Percentiles rank a stretch among this genome's conserved stretches.
Evolutionary conservation across 371 early-diverging fungal species (phyloP).

Genomic region (Mycotypha africana): DNA sequence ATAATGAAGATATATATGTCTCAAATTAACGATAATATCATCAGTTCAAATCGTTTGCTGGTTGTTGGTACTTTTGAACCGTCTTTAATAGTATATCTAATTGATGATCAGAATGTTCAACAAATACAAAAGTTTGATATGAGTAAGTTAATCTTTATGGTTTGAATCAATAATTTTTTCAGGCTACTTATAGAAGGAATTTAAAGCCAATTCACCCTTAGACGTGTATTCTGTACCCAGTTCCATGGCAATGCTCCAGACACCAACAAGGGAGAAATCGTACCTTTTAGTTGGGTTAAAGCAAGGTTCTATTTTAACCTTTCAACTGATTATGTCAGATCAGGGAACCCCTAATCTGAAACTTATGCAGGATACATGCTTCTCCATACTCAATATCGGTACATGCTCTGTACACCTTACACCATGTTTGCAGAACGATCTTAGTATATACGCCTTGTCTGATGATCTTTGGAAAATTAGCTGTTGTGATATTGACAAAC

Average conservation of each 20-base stretch:
- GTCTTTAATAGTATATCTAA: conserved; percentile 3
- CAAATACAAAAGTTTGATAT: conserved; percentile 8
- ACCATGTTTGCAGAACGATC: not conserved
- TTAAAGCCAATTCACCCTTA: conserved; percentile 1
- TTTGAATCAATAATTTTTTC: not conserved
- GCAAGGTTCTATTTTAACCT: conserved; percentile 11
- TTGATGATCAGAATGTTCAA: conserved; percentile 3
- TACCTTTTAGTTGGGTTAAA: conserved; percentile 8
- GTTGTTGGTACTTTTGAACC: conserved; percentile 12
- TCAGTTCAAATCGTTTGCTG: conserved; percentile 5
- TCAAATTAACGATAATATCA: not conserved
- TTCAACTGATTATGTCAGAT: conserved; percentile 1
- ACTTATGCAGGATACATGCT: not conserved
- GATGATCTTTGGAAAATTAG: conserved; percentile 21
- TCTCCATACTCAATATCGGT: conserved; percentile 2
- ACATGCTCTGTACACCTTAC: conserved; percentile 5
- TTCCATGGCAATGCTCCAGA: conserved; percentile 1
- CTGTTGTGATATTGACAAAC: conserved; percentile 1
- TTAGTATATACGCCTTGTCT: conserved; percentile 17
- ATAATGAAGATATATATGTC: not conserved
- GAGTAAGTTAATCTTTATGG: conserved; percentile 2
- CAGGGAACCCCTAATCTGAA: no score
- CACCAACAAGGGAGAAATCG: not conserved
- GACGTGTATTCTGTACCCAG: conserved; percentile 2
- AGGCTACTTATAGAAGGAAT: no score